Evolutionary conservation across 148 eudicot species (phyloP), one percentile per base, ranked within the genome.

Genomic region (Camellia sinensis): DNA sequence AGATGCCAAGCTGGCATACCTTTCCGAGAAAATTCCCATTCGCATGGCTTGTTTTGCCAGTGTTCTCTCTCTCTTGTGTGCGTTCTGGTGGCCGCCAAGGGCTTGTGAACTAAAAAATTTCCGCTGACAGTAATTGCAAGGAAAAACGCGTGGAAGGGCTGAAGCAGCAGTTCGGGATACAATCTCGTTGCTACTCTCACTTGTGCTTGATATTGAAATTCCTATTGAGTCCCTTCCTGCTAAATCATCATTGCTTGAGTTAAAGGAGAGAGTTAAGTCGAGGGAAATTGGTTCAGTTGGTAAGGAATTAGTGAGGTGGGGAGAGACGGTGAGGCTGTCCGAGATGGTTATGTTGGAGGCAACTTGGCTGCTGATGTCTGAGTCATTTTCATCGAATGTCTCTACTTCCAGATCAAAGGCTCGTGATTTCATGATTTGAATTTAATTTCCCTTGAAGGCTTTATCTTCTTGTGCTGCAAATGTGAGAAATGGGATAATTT

Each of bases 71-170:
- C 91, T 78, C 67, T 91, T 91, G 29, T 91, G 94, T 0, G 94
- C 94, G 52, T 91, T 91, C 62, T 89, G 94, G 69, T 91, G 92
- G 45, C 92, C 92, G 0, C 94, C 94, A 43, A 91, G 88, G 44
- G 92, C 94, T 81, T 91, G 94, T 56, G 94, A 89, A 84, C 91
- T 91, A 61, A 76, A 91, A 83, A 91, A 91, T 37, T 89, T 91
- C 3, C 92, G 70, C 45, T 79, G 86, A 56, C 94, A 91, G 46
- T 85, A 91, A 77, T 91, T 89, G 87, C 94, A 89, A 0, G 92
- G 80, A 56, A 89, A 91, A 0, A 89, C 85, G 73, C 91, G 62
- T 6, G 85, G 81, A 10, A 62, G 9, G 22, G 75, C 60, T 13
- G 71, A 7, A 83, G 71, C 67, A 19, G 72, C 37, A 60, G 73